phyloP scores from a whole-genome alignment of 2,329 filamentous ascomycete genomes.

The Monosporascus cannonballus region DNA sequence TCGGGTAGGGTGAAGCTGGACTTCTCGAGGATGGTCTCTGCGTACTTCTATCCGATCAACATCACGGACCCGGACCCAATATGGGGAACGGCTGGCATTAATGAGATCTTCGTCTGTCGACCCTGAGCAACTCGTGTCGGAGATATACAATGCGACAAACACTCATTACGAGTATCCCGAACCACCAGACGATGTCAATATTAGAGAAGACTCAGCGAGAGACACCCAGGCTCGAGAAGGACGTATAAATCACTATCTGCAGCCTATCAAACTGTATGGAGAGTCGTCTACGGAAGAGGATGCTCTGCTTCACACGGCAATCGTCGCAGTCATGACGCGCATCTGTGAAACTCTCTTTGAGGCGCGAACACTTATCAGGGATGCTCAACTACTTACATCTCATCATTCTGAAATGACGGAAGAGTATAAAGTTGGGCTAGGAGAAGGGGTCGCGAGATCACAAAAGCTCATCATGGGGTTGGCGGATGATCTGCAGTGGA shows the following conservation, averaged over 20 bases:
- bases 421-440: background rate
- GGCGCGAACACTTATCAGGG: background rate
- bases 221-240: slow-evolving; percentile 24
- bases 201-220: background rate
- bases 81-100: slow-evolving; percentile 38
- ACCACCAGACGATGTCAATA: slow-evolving; percentile 17
- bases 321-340: slow-evolving; percentile 15
- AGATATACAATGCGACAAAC: slow-evolving; percentile 6
- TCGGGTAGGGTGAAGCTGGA: background rate
- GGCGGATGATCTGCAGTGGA: slow-evolving; percentile 1
- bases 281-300: slow-evolving; percentile 14
- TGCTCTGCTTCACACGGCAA: slow-evolving; percentile 17
- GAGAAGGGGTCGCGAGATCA: background rate
- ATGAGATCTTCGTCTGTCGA: slow-evolving; percentile 7
- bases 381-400: background rate
- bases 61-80: slow-evolving; percentile 20
- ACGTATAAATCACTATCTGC: slow-evolving; percentile 31
- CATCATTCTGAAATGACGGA: background rate
- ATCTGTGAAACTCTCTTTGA: slow-evolving; percentile 16
- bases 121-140: background rate
- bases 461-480: background rate
- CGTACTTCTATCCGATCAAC: slow-evolving; percentile 4
- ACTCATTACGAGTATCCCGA: background rate
- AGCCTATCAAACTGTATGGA: background rate
- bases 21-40: slow-evolving; percentile 3